These are phyloP conservation scores for Leishmania guyanensis DNA, from an alignment of 208 protist genomes.

Conservation along the genomic window DNA sequence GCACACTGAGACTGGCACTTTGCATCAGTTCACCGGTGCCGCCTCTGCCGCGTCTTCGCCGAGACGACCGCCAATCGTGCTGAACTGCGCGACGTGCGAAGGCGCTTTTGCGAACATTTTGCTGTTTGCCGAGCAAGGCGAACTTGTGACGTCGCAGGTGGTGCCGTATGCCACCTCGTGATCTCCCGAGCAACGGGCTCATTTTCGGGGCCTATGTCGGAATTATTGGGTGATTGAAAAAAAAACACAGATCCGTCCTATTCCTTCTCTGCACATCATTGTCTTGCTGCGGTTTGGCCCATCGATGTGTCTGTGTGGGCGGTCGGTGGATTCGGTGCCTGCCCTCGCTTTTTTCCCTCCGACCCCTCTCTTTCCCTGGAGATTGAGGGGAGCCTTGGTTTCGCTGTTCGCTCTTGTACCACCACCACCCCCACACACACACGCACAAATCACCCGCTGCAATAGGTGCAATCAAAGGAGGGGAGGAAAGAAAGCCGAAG, in stretches of 20 bases:
- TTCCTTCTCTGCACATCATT: no score
- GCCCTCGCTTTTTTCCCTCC: not conserved
- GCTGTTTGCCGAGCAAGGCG: slow-evolving; percentile 41
- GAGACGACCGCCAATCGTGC: slow-evolving; percentile 24
- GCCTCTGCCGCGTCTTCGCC: not conserved
- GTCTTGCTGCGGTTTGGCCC: not conserved
- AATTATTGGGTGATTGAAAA: no score
- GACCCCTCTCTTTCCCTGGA: not conserved
- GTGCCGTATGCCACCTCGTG: slow-evolving; percentile 14
- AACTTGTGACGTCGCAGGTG: slow-evolving; percentile 12
- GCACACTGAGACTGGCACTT: not conserved
- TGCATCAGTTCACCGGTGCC: not conserved
- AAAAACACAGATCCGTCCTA: no score
- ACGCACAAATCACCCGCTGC: not conserved
- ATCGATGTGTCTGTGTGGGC: not conserved
- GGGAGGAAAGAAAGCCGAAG: not conserved
- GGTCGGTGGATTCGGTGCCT: not conserved
- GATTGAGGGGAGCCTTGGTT: not conserved
- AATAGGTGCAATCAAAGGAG: not conserved
- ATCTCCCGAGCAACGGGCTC: not conserved
- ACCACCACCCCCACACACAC: not conserved
- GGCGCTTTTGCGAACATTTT: slow-evolving; percentile 49
- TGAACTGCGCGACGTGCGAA: slow-evolving; percentile 74
- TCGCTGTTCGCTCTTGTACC: not conserved
- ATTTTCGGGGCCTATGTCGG: not conserved